Conservation (phyloP, 176 grass and related monocot genomes). For the Pontederia crassipes region DNA sequence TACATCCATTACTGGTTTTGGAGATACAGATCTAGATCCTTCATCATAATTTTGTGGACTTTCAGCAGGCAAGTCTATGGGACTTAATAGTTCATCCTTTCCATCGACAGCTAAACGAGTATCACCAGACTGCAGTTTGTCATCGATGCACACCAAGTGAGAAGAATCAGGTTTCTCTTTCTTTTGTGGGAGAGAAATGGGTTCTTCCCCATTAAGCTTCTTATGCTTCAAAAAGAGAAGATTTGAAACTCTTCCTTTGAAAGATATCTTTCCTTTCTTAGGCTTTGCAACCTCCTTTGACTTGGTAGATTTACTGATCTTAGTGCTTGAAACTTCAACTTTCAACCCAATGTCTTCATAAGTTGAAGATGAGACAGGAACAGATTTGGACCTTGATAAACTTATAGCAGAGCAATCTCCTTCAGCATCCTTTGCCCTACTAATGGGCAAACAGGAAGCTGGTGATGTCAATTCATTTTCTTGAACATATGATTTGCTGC, state of each 20-base stretch:
- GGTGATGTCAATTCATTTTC: constrained; percentile 32
- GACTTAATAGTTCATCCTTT: constrained; percentile 8
- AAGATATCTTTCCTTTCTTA: constrained; percentile 59
- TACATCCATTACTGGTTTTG: background rate
- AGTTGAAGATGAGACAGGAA: constrained; percentile 56
- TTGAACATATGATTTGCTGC: constrained; percentile 2
- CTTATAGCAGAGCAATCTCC: constrained; percentile 25
- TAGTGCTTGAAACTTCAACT: constrained; percentile 27
- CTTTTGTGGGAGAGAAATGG: background rate
- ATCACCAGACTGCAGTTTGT: background rate
- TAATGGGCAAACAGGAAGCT: constrained; percentile 19
- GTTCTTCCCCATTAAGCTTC: constrained; percentile 42
- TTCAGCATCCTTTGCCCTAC: constrained; percentile 22
- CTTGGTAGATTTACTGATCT: constrained; percentile 22
- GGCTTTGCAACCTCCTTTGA: constrained; percentile 18
- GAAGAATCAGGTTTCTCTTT: constrained; percentile 31
- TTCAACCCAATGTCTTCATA: constrained; percentile 39
- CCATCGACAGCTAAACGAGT: background rate
- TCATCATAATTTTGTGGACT: background rate
- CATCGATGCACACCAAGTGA: constrained; percentile 8
- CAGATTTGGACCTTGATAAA: constrained; percentile 70
- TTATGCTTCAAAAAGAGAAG: constrained; percentile 79
- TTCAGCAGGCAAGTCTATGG: background rate
- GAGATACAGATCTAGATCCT: background rate
- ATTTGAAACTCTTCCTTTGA: constrained; percentile 72